Evolutionary conservation across 2,329 filamentous ascomycete genomes (phyloP).

Genomic region (Aspergillus sergii): DNA sequence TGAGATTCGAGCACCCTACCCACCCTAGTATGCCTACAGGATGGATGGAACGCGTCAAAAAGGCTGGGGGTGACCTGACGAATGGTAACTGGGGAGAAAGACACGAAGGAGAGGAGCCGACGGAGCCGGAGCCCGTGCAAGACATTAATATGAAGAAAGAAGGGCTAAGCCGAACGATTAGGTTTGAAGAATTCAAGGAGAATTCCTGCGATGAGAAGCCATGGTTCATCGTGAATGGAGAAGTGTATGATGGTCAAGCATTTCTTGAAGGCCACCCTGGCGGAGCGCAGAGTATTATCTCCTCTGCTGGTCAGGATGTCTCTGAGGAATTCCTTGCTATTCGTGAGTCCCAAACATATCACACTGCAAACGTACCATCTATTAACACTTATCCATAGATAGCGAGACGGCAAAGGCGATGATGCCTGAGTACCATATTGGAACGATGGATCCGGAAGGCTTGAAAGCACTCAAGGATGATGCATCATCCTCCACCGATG

Average conservation of each 20-base stretch:
- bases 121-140: conserved; percentile 54
- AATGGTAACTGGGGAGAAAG: conserved; percentile 87
- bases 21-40: conserved; percentile 78
- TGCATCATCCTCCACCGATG: conserved; percentile 43
- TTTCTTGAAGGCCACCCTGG: conserved; percentile 85
- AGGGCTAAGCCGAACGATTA: conserved; percentile 64
- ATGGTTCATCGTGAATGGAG: conserved; percentile 86
- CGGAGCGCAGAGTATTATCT: conserved; percentile 80
- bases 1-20: conserved; percentile 87
- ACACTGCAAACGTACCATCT: conserved; percentile 21
- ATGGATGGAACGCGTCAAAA: conserved; percentile 93
- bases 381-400: conserved; percentile 57
- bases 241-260: conserved; percentile 83
- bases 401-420: conserved; percentile 89
- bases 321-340: conserved; percentile 92
- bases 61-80: conserved; percentile 73
- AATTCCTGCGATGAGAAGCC: conserved; percentile 68
- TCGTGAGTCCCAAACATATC: conserved; percentile 60
- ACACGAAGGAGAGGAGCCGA: conserved; percentile 52
- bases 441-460: conserved; percentile 67
- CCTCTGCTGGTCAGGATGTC: conserved; percentile 77
- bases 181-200: conserved; percentile 69
- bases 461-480: conserved; percentile 56
- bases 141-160: conserved; percentile 80
- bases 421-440: conserved; percentile 86